phyloP scores from a whole-genome alignment of 805 yeast genomes.

The Debaryomyces prosopidis region DNA sequence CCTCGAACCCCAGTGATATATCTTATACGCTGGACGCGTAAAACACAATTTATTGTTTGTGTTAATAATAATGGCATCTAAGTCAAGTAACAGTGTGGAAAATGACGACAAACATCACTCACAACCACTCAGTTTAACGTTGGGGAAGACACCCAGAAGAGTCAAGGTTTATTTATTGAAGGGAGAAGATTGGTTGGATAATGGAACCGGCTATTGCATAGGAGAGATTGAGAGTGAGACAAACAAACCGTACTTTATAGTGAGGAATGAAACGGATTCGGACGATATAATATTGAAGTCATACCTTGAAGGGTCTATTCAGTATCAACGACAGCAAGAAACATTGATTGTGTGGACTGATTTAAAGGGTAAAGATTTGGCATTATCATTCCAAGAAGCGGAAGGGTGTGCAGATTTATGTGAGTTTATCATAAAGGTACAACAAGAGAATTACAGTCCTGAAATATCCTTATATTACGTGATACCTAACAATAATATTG shows the following conservation, averaged over 20 bases:
- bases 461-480: slow-evolving; percentile 65
- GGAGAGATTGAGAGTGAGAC: slow-evolving; percentile 55
- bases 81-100: neutral
- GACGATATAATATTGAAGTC: slow-evolving; percentile 62
- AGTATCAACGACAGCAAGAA: slow-evolving; percentile 92
- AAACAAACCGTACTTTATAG: slow-evolving; percentile 60
- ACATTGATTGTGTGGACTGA: slow-evolving; percentile 95
- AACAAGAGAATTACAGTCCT: slow-evolving; percentile 55
- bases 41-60: neutral
- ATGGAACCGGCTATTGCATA: slow-evolving; percentile 87
- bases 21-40: neutral
- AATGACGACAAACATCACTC: neutral
- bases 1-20: no score
- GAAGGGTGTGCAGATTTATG: slow-evolving; percentile 85
- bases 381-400: slow-evolving; percentile 88
- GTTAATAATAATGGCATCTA: neutral
- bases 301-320: slow-evolving; percentile 69
- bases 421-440: slow-evolving; percentile 73
- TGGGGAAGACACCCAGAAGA: slow-evolving; percentile 53
- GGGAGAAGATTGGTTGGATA: slow-evolving; percentile 85
- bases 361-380: slow-evolving; percentile 69
- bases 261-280: slow-evolving; percentile 66
- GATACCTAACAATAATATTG: slow-evolving; percentile 43
- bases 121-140: neutral
- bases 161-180: slow-evolving; percentile 88